phyloP scores from a whole-genome alignment of 2,329 filamentous ascomycete genomes.

The Verticillium nonalfalfae region DNA sequence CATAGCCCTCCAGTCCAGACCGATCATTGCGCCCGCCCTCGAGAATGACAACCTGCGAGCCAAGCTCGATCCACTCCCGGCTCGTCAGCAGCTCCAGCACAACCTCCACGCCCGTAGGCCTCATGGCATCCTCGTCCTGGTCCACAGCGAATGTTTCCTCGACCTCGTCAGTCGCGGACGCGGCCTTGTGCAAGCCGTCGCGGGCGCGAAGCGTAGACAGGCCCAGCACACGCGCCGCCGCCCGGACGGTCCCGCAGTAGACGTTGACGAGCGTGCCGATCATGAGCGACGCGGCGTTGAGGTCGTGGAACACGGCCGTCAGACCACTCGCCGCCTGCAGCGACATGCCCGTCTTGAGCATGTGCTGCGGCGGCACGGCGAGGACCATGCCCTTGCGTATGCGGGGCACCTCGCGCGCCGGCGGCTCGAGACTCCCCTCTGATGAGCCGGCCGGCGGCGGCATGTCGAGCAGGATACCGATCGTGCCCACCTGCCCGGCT shows the following conservation, averaged over 20 bases:
- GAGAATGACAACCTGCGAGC: slow-evolving; percentile 63
- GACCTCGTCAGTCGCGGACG: slow-evolving; percentile 31
- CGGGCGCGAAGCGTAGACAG: slow-evolving; percentile 27
- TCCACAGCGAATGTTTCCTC: slow-evolving; percentile 49
- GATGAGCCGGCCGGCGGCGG: slow-evolving; percentile 10
- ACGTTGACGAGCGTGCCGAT: slow-evolving; percentile 69
- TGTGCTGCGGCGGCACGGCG: slow-evolving; percentile 52
- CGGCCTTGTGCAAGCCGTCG: slow-evolving; percentile 6
- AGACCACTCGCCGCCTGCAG: slow-evolving; percentile 63
- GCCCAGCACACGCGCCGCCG: slow-evolving; percentile 67
- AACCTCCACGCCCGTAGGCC: slow-evolving; percentile 29
- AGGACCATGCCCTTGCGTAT: slow-evolving; percentile 81
- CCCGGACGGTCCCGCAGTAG: slow-evolving; percentile 82
- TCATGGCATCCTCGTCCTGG: slow-evolving; percentile 29
- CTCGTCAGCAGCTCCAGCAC: slow-evolving; percentile 62
- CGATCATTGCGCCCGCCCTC: slow-evolving; percentile 64
- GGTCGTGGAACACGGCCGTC: slow-evolving; percentile 62
- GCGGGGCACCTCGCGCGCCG: slow-evolving; percentile 27
- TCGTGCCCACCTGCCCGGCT: slow-evolving; percentile 80
- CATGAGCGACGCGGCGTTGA: slow-evolving; percentile 55
- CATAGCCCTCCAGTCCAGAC: slow-evolving; percentile 64
- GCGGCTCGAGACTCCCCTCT: slow-evolving; percentile 16
- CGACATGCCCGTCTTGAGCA: slow-evolving; percentile 48
- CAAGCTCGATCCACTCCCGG: slow-evolving; percentile 68
- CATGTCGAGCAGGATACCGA: slow-evolving; percentile 65